A percentile compares a stretch with the other conserved stretches of the same genome.
phyloP scores from a whole-genome alignment of 495 filamentous ascomycete species.

The Aspergillus conjunctus region DNA sequence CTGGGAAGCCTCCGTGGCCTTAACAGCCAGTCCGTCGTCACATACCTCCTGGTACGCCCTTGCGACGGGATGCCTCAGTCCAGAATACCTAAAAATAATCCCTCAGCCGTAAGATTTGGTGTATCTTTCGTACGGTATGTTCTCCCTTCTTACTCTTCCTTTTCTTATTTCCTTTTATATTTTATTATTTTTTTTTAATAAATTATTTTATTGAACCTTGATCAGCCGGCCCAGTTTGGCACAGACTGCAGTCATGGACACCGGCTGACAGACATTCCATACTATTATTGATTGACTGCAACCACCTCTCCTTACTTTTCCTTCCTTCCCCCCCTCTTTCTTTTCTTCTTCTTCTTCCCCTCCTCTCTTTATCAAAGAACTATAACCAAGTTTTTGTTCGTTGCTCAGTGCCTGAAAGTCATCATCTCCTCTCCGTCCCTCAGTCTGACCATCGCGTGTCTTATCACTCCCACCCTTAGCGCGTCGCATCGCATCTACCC shows the following conservation, averaged over 20 bases:
- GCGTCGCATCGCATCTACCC: slow-evolving; percentile 34
- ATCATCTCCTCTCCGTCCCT: slow-evolving; percentile 4
- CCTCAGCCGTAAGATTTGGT: slow-evolving; percentile 1
- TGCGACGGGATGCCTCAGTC: neutral
- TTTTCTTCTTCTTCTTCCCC: slow-evolving; percentile 15
- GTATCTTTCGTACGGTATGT: slow-evolving; percentile 1
- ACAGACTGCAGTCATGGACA: slow-evolving; percentile 8
- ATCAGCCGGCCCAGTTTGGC: slow-evolving; percentile 15
- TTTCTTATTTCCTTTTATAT: slow-evolving; percentile 7
- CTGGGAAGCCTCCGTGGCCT: neutral
- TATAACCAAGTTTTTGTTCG: slow-evolving; percentile 10
- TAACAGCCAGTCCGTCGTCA: neutral
- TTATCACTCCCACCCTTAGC: slow-evolving; percentile 26
- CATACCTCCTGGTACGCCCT: neutral
- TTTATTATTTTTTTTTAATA: slow-evolving; percentile 9
- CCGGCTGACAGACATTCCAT: slow-evolving; percentile 28
- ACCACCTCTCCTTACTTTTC: slow-evolving; percentile 18
- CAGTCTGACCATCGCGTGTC: slow-evolving; percentile 22
- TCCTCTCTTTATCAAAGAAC: slow-evolving; percentile 21
- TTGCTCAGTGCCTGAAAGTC: slow-evolving; percentile 13
- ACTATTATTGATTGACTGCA: slow-evolving; percentile 21
- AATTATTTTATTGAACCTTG: slow-evolving; percentile 8
- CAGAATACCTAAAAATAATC: slow-evolving; percentile 13
- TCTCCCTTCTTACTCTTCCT: slow-evolving; percentile 1
- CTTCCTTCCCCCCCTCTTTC: slow-evolving; percentile 13